A percentile compares a stretch with the other conserved stretches of the same genome.
Conservation (phyloP, 75 land plant genomes). For the Pinus albicaulis region DNA sequence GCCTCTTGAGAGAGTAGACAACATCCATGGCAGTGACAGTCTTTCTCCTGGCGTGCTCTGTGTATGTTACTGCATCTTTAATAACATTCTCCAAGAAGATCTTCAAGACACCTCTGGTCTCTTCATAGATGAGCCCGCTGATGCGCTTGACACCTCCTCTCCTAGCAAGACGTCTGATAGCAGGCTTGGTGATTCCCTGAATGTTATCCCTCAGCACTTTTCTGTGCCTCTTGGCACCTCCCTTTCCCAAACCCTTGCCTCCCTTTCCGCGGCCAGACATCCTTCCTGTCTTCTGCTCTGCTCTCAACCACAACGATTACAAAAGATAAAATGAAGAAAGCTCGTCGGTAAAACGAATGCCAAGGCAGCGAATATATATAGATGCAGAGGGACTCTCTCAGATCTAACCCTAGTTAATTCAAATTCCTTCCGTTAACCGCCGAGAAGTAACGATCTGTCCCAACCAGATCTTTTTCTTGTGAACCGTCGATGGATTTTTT, state of each 20-base stretch:
- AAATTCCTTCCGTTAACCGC: too few relatives aligned
- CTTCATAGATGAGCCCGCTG: slow-evolving; percentile 3
- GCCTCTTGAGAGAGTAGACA: slow-evolving; percentile 27
- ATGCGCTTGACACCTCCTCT: slow-evolving; percentile 7
- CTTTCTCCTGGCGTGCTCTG: slow-evolving; percentile 42
- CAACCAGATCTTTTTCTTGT: too few relatives aligned
- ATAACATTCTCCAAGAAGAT: slow-evolving; percentile 19
- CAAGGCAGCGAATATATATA: too few relatives aligned
- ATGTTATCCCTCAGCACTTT: slow-evolving; percentile 11
- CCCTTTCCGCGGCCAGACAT: slow-evolving; percentile 30
- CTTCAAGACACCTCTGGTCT: slow-evolving; percentile 12
- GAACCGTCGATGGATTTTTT: too few relatives aligned
- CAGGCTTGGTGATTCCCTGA: background rate
- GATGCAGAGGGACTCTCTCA: too few relatives aligned
- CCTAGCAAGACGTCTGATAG: slow-evolving; percentile 5
- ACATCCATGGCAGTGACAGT: background rate
- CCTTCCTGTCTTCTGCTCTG: too few relatives aligned
- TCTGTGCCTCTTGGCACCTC: slow-evolving; percentile 24
- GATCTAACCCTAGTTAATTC: too few relatives aligned
- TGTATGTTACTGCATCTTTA: slow-evolving; percentile 21
- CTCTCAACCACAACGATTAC: too few relatives aligned
- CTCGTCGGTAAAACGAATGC: too few relatives aligned
- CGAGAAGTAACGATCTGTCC: too few relatives aligned
- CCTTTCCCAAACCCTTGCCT: slow-evolving; percentile 40
- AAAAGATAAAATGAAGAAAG: too few relatives aligned